These are phyloP conservation scores for Picea abies DNA, from an alignment of 83 land plant genomes.

Conservation along the genomic window DNA sequence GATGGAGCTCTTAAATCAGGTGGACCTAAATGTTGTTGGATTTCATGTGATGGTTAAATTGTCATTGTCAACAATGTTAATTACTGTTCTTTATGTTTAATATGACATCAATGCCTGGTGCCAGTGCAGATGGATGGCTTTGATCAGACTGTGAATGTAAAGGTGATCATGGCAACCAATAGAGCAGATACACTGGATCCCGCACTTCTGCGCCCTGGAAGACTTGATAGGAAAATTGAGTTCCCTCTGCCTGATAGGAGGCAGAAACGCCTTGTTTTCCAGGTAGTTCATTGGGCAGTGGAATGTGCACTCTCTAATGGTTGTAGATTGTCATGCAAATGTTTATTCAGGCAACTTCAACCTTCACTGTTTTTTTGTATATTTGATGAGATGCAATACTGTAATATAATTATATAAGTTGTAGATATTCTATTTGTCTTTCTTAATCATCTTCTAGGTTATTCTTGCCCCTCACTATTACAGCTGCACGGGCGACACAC, in stretches of 20 bases:
- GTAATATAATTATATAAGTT: no score
- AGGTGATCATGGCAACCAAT: constrained; percentile 98
- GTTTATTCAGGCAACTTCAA: neutral
- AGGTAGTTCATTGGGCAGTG: constrained; percentile 36
- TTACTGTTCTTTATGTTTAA: no score
- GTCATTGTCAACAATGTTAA: no score
- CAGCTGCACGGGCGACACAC: no score
- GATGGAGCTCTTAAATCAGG: constrained; percentile 92
- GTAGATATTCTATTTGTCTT: no score
- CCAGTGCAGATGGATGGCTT: constrained; percentile 77
- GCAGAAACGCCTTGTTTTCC: constrained; percentile 94
- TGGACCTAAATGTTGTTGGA: neutral
- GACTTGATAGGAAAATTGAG: constrained; percentile 89
- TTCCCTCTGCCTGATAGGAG: constrained; percentile 90
- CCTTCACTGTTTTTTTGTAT: neutral
- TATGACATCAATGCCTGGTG: neutral
- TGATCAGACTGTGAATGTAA: constrained; percentile 81
- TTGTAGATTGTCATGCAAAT: neutral
- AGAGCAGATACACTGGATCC: constrained; percentile 95
- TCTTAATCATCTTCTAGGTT: neutral
- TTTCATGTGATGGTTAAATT: no score
- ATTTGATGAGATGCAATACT: neutral
- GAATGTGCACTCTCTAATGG: neutral
- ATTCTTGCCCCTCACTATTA: neutral
- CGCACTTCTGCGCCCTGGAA: constrained; percentile 89